Evolutionary conservation across 1,284 basidiomycete genomes (phyloP).

Genomic region (Cryptococcus jaspeensis): DNA sequence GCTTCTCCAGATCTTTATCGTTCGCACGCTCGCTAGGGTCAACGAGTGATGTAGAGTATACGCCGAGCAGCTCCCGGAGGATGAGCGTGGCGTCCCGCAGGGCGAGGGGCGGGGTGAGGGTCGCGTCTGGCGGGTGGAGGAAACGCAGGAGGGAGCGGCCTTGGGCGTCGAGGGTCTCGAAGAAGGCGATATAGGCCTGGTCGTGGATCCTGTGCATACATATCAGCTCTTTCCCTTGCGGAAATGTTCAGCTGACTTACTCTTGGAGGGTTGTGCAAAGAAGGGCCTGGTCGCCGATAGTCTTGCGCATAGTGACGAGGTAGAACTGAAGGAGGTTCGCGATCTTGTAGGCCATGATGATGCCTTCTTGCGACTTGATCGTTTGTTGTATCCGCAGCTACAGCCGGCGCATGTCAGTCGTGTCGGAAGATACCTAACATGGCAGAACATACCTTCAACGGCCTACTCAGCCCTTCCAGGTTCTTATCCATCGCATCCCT

Average conservation of each 20-base stretch:
- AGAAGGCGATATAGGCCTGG: conserved; percentile 76
- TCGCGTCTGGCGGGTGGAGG: conserved; percentile 69
- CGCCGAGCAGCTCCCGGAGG: conserved; percentile 79
- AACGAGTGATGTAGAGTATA: conserved; percentile 78
- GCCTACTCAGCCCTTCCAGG: conserved; percentile 79
- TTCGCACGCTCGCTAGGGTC: conserved; percentile 48
- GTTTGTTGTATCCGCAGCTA: conserved; percentile 88
- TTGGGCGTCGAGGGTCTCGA: conserved; percentile 77
- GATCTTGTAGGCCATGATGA: conserved; percentile 85
- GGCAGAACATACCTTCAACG: conserved; percentile 65
- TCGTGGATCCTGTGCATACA: conserved; percentile 65
- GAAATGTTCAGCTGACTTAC: conserved; percentile 55
- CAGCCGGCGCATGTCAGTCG: neutral
- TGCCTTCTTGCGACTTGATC: conserved; percentile 85
- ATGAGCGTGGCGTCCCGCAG: conserved; percentile 79
- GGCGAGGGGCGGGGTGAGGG: conserved; percentile 70
- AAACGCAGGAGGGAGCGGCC: conserved; percentile 70
- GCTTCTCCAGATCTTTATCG: conserved; percentile 61
- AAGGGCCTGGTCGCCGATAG: conserved; percentile 76
- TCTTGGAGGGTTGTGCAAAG: conserved; percentile 76
- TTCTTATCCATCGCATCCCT: conserved; percentile 76
- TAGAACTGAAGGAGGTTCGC: conserved; percentile 95
- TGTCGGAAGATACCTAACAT: neutral
- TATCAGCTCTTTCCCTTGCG: conserved; percentile 4
- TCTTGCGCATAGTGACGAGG: conserved; percentile 83